Conservation (phyloP, 1,284 basidiomycete species). For the Malassezia obtusa region DNA sequence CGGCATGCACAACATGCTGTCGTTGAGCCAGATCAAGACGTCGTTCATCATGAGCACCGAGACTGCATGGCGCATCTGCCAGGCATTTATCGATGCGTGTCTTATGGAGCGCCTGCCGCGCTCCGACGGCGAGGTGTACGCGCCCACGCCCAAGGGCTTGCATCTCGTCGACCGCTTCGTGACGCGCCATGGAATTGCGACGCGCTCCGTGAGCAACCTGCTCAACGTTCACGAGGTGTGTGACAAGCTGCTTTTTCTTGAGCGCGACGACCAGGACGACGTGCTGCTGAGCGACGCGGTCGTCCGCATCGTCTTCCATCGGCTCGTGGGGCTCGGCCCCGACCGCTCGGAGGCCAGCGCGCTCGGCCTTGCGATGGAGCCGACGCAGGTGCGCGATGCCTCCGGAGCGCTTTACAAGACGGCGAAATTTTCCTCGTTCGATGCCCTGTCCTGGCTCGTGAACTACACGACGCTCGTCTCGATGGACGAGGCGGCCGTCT, state of each 20-base stretch:
- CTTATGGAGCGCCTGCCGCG: slow-evolving; percentile 58
- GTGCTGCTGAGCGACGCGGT: slow-evolving; percentile 94
- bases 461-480: slow-evolving; percentile 95
- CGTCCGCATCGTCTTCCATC: slow-evolving; percentile 85
- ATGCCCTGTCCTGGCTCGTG: slow-evolving; percentile 88
- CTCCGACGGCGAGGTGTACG: slow-evolving; percentile 85
- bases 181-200: slow-evolving; percentile 92
- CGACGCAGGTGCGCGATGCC: slow-evolving; percentile 36
- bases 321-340: slow-evolving; percentile 68
- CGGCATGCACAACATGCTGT: slow-evolving; percentile 86
- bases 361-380: slow-evolving; percentile 6
- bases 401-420: slow-evolving; percentile 27
- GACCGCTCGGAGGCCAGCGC: slow-evolving; percentile 14
- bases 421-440: slow-evolving; percentile 68
- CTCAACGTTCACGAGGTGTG: slow-evolving; percentile 89
- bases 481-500: slow-evolving; percentile 90
- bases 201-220: slow-evolving; percentile 60
- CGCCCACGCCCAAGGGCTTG: slow-evolving; percentile 90
- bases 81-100: slow-evolving; percentile 97
- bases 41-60: slow-evolving; percentile 99
- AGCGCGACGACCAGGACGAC: slow-evolving; percentile 81
- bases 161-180: slow-evolving; percentile 98
- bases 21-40: slow-evolving; percentile 97
- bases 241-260: slow-evolving; percentile 93
- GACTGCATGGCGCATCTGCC: slow-evolving; percentile 98